Conservation (phyloP, 2,329 filamentous ascomycete species). For the Aureobasidium subglaciale region DNA sequence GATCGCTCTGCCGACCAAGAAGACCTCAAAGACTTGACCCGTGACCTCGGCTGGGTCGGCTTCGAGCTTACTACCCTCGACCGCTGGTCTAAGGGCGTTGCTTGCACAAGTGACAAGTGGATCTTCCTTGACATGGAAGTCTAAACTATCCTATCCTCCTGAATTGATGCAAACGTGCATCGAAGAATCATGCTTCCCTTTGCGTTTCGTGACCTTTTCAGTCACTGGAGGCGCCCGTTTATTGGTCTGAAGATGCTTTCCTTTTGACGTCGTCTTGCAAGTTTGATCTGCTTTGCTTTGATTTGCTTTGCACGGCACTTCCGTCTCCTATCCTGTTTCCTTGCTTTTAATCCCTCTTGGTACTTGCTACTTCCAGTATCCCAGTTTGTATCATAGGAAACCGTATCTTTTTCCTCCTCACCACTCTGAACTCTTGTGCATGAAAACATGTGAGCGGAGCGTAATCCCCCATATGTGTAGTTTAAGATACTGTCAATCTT, state of each 20-base stretch:
- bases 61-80: conserved; percentile 78
- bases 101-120: conserved; percentile 67
- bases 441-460: no score
- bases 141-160: conserved; percentile 34
- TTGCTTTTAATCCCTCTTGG: not conserved
- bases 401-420: not conserved
- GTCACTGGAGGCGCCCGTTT: not conserved
- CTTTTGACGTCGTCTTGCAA: not conserved
- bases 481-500: no score
- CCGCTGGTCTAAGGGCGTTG: conserved; percentile 58
- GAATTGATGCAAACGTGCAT: not conserved
- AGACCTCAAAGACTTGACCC: conserved; percentile 61
- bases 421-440: not conserved
- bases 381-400: not conserved
- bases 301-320: not conserved
- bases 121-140: conserved; percentile 84
- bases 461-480: no score
- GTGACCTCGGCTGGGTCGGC: conserved; percentile 87
- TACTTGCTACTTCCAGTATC: not conserved
- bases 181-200: not conserved
- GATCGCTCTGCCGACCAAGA: conserved; percentile 58
- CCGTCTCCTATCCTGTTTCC: not conserved
- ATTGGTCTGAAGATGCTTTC: not conserved
- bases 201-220: not conserved
- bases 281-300: not conserved